Base-by-base conservation (phyloP, 139 green algal species). In the Tetradesmus lagerheimii region DNA sequence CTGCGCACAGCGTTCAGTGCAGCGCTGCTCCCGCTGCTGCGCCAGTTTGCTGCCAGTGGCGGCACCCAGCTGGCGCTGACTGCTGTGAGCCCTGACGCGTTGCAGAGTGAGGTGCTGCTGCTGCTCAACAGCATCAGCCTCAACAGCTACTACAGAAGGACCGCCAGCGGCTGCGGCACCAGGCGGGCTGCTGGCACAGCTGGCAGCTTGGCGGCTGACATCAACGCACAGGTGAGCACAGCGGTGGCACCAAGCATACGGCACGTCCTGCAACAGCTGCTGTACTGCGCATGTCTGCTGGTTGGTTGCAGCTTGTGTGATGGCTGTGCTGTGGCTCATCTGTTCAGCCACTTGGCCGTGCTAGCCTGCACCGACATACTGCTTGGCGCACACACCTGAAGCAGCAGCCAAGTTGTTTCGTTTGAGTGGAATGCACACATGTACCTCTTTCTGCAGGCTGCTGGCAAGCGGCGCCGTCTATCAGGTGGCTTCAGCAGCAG, bases 51-150 rank as follows among this genome's bases (percentile, higher is more conserved):
- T 8, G 78, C 78, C 6, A 64, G 78, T 64, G 78, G 78, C 5
- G 78, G 78, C 25, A 64, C 38, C 6, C 4, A 37, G 20, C 39
- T 84, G 8, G 25, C 39, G 14, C 38, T 84, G 0, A 84, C 78
- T 37, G 78, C 50, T 37, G 78, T 84, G 4, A 45, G 37, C 53
- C 78, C 78, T 23, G 78, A 84, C 53, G 39, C 25, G 29, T 39
- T 84, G 39, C 78, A 39, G 31, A 0, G 14, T 18, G 78, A 84
- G 39, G 34, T 84, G 29, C 0, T 12, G 14, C 16, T 6, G 5
- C 53, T 84, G 78, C 39, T 84, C 23, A 84, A 84, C 31, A 37
- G 31, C 39, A 84, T 20, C 29, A 84, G 39, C 38, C 23, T 84
- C 25, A 84, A 84, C 29, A 35, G 12, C 39, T 84, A 84, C 41